These are phyloP conservation scores for Echites panduratus DNA, from an alignment of 257 asterid species.

Conservation along the genomic window DNA sequence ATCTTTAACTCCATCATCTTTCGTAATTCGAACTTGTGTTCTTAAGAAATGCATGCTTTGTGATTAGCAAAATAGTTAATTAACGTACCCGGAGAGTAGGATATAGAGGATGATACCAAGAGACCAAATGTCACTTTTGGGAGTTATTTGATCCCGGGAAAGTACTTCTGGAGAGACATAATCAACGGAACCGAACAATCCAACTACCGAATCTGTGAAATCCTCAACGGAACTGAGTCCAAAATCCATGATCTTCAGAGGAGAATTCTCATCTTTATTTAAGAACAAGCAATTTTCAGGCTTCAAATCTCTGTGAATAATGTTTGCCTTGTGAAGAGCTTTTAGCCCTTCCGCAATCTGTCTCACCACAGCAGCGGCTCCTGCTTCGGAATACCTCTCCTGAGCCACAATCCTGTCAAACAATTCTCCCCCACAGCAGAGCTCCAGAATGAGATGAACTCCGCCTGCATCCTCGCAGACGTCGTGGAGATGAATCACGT, in stretches of 20 bases:
- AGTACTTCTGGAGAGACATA: conserved; percentile 88
- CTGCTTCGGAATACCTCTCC: conserved; percentile 54
- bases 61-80: too few species aligned
- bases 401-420: conserved; percentile 74
- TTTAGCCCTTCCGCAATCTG: conserved; percentile 65
- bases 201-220: conserved; percentile 69
- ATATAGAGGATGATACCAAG: conserved; percentile 86
- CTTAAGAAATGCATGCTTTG: too few species aligned
- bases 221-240: conserved; percentile 84
- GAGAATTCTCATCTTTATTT: conserved; percentile 51
- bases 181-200: conserved; percentile 77
- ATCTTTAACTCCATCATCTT: too few species aligned
- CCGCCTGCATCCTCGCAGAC: conserved; percentile 62
- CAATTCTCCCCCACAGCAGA: conserved; percentile 76
- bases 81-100: conserved; percentile 76
- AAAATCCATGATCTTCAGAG: conserved; percentile 80
- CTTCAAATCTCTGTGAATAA: conserved; percentile 76
- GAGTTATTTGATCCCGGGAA: conserved; percentile 41
- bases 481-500: conserved; percentile 66
- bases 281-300: conserved; percentile 79
- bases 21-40: too few species aligned
- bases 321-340: conserved; percentile 51
- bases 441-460: conserved; percentile 66
- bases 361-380: conserved; percentile 63
- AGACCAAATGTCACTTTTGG: conserved; percentile 76